Base-by-base conservation (phyloP, 805 yeast genomes). In the Pichia exigua region DNA sequence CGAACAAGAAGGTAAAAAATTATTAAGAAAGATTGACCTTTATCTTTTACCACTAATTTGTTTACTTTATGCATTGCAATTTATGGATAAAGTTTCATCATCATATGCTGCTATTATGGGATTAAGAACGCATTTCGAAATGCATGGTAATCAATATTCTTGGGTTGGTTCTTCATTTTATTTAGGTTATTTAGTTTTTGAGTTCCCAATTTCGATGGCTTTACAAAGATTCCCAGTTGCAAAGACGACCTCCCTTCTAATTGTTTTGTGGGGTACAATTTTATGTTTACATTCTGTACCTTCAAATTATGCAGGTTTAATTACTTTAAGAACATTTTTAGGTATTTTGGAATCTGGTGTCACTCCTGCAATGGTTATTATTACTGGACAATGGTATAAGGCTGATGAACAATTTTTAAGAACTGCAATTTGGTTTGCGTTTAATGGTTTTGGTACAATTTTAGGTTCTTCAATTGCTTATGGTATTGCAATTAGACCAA, bases 81-180 rank as follows among this genome's bases (percentile, higher is more conserved):
- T 71, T 56, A 77, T 82, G 81, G 88, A 82, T 65, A 82, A 82
- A 61, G 65, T 69, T 21, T 67, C 84, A 4, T 73, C 71, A 46
- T 69, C 78, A 22, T 75, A 73, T 50, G 85, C 87, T 0, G 73
- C 85, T 1, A 72, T 83, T 48, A 61, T 81, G 74, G 87, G 86
- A 2, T 59, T 83, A 21, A 62, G 73, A 49, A 61, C 62, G 2
- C 83, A 79, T 54, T 63, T 79, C 51, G 59, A 72, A 24, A 77
- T 83, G 81, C 46, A 56, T 27, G 78, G 80, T 3, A 55, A 59
- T 2, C 61, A 60, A 59, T 63, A 69, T 54, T 44, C 68, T 46
- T 62, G 74, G 66, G 35, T 55, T 63, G 56, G 57, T 64, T 44
- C 51, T 17, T 47, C 56, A 1, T 66, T 68, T 42, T 65, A 64